A percentile compares a stretch with the other conserved stretches of the same genome.
phyloP scores from a whole-genome alignment of 2,329 filamentous ascomycete genomes.

The Fusarium nanum region DNA sequence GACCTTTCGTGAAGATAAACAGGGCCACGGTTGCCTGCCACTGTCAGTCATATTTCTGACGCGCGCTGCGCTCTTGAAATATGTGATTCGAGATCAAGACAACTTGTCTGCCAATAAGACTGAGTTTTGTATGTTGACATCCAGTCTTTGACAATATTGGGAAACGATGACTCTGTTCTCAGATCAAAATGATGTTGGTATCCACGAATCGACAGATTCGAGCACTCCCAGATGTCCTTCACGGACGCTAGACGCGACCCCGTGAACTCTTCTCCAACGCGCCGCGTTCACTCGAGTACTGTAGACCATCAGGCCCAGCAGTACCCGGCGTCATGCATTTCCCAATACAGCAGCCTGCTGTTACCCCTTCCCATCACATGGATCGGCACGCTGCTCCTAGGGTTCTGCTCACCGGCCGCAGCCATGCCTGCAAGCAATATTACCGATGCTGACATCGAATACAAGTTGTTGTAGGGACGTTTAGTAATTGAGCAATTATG shows the following conservation, averaged over 20 bases:
- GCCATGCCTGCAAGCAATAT: slow-evolving; percentile 42
- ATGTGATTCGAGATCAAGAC: slow-evolving; percentile 21
- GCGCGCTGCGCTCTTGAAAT: slow-evolving; percentile 26
- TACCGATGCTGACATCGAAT: slow-evolving; percentile 36
- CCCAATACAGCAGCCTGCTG: slow-evolving; percentile 44
- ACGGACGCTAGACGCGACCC: slow-evolving; percentile 44
- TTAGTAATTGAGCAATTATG: slow-evolving; percentile 4
- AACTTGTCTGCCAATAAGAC: background rate
- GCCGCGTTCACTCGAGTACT: slow-evolving; percentile 35
- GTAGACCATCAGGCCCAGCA: slow-evolving; percentile 33
- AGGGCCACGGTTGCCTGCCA: background rate
- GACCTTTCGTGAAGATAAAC: background rate
- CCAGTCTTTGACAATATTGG: slow-evolving; percentile 19
- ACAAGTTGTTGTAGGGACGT: slow-evolving; percentile 6
- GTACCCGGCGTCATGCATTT: slow-evolving; percentile 43
- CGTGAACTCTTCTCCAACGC: slow-evolving; percentile 41
- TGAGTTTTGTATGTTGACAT: background rate
- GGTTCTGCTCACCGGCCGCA: slow-evolving; percentile 45
- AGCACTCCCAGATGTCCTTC: slow-evolving; percentile 19
- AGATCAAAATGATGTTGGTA: slow-evolving; percentile 4
- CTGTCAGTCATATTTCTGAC: slow-evolving; percentile 13
- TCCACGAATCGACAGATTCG: slow-evolving; percentile 1
- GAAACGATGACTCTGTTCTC: slow-evolving; percentile 21
- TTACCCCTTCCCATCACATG: slow-evolving; percentile 45
- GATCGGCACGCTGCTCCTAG: slow-evolving; percentile 36